Percentiles rank a stretch among this genome's conserved stretches.
phyloP scores from a whole-genome alignment of 2,329 filamentous ascomycete species.

The Acrocalymma vagum region DNA sequence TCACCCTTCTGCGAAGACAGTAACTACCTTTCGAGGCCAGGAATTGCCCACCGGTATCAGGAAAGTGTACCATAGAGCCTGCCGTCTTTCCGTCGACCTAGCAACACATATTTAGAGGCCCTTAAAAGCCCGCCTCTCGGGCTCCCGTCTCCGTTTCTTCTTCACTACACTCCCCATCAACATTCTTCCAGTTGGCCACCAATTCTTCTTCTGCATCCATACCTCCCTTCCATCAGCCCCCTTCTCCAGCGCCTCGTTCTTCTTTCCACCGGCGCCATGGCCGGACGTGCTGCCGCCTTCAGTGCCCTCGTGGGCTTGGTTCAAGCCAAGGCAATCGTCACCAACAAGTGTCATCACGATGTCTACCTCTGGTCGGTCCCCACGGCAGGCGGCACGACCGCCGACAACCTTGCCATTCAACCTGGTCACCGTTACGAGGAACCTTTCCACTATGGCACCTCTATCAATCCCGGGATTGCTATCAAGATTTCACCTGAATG shows the following conservation, averaged over 20 bases:
- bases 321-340: constrained; percentile 35
- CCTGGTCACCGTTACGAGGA: constrained; percentile 30
- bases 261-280: constrained; percentile 19
- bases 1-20: too few species aligned
- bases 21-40: not conserved
- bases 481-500: constrained; percentile 33
- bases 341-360: constrained; percentile 28
- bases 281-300: constrained; percentile 18
- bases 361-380: constrained; percentile 36
- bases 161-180: constrained; percentile 22
- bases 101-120: not conserved
- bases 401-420: constrained; percentile 24
- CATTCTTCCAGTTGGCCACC: constrained; percentile 15
- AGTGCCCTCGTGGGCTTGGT: constrained; percentile 26
- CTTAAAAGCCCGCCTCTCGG: constrained; percentile 8
- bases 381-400: constrained; percentile 13
- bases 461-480: constrained; percentile 27
- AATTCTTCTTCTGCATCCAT: constrained; percentile 19
- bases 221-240: constrained; percentile 8
- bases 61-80: constrained; percentile 4
- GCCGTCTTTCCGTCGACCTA: constrained; percentile 11
- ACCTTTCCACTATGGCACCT: constrained; percentile 28
- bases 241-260: constrained; percentile 1
- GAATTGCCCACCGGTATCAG: not conserved
- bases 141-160: constrained; percentile 16